Evolutionary conservation across 1,284 basidiomycete genomes (phyloP).

Genomic region (Malassezia arunalokei): DNA sequence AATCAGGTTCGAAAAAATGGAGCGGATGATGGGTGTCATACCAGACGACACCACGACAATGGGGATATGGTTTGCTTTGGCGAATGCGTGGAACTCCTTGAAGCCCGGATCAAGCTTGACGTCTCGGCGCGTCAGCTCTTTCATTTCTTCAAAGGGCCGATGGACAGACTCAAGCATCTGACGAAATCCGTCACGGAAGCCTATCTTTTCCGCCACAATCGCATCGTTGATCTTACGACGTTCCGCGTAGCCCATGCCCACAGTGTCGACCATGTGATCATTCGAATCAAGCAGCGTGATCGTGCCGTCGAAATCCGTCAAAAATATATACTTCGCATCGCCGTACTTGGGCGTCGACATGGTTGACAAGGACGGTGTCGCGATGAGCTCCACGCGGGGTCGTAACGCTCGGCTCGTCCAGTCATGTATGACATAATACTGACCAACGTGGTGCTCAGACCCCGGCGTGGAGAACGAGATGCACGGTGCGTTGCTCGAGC

Average conservation of each 20-base stretch:
- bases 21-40: conserved; percentile 44
- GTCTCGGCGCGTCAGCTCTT: conserved; percentile 39
- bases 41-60: conserved; percentile 44
- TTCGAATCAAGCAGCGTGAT: conserved; percentile 43
- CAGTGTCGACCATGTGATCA: conserved; percentile 46
- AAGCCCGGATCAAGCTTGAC: conserved; percentile 44
- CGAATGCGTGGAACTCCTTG: conserved; percentile 44
- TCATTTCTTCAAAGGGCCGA: conserved; percentile 39
- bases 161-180: conserved; percentile 42
- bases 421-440: too few species aligned
- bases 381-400: neutral
- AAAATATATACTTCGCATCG: conserved; percentile 40
- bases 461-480: too few species aligned
- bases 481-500: neutral
- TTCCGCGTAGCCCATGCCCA: conserved; percentile 44
- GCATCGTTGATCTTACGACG: conserved; percentile 45
- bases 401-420: neutral
- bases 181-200: conserved; percentile 44
- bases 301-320: conserved; percentile 44
- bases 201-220: conserved; percentile 37
- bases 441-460: too few species aligned
- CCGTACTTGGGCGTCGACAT: conserved; percentile 27
- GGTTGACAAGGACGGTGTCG: neutral
- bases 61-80: conserved; percentile 41
- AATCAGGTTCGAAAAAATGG: conserved; percentile 43